A percentile compares a stretch with the other conserved stretches of the same genome.
phyloP scores from a whole-genome alignment of 768 basidiomycete genomes.

The Fomitopsis serialis region DNA sequence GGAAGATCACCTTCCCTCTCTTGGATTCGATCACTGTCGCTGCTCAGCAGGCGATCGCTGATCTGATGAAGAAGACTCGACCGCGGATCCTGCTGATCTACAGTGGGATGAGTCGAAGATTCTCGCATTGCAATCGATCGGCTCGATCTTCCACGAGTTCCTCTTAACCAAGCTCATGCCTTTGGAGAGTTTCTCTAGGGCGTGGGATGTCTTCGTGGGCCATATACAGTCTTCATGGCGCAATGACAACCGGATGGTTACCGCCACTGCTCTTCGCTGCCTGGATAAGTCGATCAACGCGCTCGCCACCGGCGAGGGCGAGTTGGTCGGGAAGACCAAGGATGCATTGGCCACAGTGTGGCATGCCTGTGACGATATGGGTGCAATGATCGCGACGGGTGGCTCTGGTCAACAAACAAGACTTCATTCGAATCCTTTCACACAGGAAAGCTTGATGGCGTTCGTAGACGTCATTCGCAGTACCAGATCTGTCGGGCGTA shows the following conservation, averaged over 20 bases:
- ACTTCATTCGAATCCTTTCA: slow-evolving; percentile 39
- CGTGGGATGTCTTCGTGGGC: slow-evolving; percentile 71
- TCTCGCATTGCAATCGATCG: slow-evolving; percentile 78
- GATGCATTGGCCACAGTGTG: slow-evolving; percentile 62
- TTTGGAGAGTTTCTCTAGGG: slow-evolving; percentile 61
- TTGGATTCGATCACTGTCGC: slow-evolving; percentile 62
- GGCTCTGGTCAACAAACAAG: slow-evolving; percentile 6
- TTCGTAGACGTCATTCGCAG: slow-evolving; percentile 69
- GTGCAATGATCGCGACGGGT: slow-evolving; percentile 40
- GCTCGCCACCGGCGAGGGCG: slow-evolving; percentile 29
- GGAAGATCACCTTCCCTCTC: slow-evolving; percentile 86
- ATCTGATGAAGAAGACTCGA: neutral
- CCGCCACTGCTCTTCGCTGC: slow-evolving; percentile 80
- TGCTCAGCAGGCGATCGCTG: slow-evolving; percentile 34
- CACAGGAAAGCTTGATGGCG: slow-evolving; percentile 83
- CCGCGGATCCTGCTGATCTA: slow-evolving; percentile 25
- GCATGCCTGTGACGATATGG: slow-evolving; percentile 64
- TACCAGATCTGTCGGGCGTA: slow-evolving; percentile 45
- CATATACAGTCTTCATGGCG: slow-evolving; percentile 70
- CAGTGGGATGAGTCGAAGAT: slow-evolving; percentile 88
- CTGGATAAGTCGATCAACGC: slow-evolving; percentile 76
- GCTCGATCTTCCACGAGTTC: slow-evolving; percentile 81
- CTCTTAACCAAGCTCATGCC: slow-evolving; percentile 66
- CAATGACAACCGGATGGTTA: slow-evolving; percentile 57
- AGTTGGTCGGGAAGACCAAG: slow-evolving; percentile 32